These are phyloP conservation scores for Populus euphratica DNA, from an alignment of 345 rosid species.

Conservation along the genomic window DNA sequence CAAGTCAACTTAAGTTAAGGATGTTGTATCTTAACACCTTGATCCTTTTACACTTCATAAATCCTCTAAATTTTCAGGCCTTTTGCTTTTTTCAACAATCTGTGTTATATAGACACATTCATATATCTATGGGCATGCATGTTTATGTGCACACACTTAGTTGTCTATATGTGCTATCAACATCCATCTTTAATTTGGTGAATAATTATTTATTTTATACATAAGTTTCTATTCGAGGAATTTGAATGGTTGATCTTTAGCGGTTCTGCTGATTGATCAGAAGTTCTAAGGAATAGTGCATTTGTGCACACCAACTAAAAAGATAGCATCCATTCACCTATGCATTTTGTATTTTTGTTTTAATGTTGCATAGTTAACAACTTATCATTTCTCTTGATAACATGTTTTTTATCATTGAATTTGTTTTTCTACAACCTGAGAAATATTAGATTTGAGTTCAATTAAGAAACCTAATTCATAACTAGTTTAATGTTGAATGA, in stretches of 20 bases:
- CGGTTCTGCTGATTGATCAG: constrained; percentile 60
- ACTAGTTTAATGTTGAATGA: too few species aligned
- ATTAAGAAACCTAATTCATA: too few species aligned
- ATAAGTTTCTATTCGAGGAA: neutral
- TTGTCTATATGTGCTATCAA: neutral
- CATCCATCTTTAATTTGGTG: neutral
- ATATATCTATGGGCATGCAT: neutral
- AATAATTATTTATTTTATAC: neutral
- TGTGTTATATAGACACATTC: neutral
- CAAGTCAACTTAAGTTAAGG: too few species aligned
- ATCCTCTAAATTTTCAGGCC: neutral
- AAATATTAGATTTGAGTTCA: too few species aligned
- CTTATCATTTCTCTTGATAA: too few species aligned
- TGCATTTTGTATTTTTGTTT: too few species aligned
- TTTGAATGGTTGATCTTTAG: constrained; percentile 2
- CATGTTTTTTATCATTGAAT: too few species aligned
- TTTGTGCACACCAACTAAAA: constrained; percentile 85
- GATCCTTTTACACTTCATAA: too few species aligned
- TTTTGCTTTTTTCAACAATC: neutral
- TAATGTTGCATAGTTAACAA: too few species aligned
- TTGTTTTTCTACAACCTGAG: too few species aligned
- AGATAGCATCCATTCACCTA: constrained; percentile 77
- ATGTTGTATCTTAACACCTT: too few species aligned
- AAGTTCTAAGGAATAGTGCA: constrained; percentile 89
- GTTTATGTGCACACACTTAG: neutral